Evolutionary conservation across 2,329 filamentous ascomycete species (phyloP).

Genomic region (Pleurostoma richardsiae): DNA sequence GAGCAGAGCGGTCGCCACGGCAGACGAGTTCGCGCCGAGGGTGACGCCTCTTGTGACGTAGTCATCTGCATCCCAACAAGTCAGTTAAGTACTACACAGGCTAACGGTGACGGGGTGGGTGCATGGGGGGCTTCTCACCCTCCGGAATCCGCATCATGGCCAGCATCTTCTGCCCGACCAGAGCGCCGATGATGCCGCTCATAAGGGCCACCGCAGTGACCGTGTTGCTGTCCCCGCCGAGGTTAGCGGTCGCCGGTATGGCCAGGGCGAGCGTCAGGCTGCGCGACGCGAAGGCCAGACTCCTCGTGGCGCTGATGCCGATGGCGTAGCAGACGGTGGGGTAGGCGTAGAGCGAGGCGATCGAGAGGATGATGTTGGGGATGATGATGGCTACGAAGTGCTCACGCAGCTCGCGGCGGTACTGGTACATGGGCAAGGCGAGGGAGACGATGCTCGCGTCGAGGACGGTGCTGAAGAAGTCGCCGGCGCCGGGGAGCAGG

Average conservation of each 20-base stretch:
- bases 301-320: slow-evolving; percentile 46
- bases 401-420: slow-evolving; percentile 47
- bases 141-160: slow-evolving; percentile 46
- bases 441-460: slow-evolving; percentile 55
- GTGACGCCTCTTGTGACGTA: slow-evolving; percentile 60
- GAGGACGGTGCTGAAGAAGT: slow-evolving; percentile 48
- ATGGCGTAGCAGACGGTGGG: slow-evolving; percentile 48
- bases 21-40: slow-evolving; percentile 55
- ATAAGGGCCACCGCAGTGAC: slow-evolving; percentile 53
- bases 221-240: slow-evolving; percentile 51
- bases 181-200: slow-evolving; percentile 53
- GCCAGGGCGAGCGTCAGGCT: slow-evolving; percentile 58
- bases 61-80: slow-evolving; percentile 37
- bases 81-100: too few species aligned
- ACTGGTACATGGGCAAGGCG: slow-evolving; percentile 57
- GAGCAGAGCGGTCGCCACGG: slow-evolving; percentile 53
- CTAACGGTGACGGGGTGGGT: too few species aligned
- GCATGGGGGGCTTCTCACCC: slow-evolving; percentile 21
- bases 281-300: slow-evolving; percentile 50
- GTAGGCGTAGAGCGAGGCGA: slow-evolving; percentile 52
- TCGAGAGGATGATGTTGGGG: slow-evolving; percentile 45
- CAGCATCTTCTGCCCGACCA: slow-evolving; percentile 47
- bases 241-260: slow-evolving; percentile 48
- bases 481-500: slow-evolving; percentile 46
- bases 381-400: slow-evolving; percentile 50